Base-by-base conservation (phyloP, 495 filamentous ascomycete genomes). In the Xanthoparmelia taractica region DNA sequence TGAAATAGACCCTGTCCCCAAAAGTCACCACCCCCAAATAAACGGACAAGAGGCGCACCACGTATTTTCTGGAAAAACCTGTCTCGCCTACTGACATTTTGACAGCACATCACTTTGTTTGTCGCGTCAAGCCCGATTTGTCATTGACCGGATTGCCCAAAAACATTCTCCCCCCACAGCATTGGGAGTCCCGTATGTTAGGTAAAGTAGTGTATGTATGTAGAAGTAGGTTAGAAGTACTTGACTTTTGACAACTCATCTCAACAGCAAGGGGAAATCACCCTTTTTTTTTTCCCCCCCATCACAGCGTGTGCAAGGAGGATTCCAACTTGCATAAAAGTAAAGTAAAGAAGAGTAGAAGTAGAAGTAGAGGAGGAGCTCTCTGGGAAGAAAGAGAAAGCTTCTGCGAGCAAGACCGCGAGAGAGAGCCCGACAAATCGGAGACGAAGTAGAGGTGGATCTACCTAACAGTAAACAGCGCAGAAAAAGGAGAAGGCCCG, bases 31-130 rank as follows among this genome's bases (percentile, higher is more conserved):
- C n/a, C n/a, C n/a, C 10, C 25, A 25, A n/a, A 40, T 41, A 41
- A 40, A 27, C 27, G 60, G 60, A 56, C 60, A 62, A n/a, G 48
- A 62, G 56, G 60, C 60, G 60, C 60, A 50, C 60, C 60, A 62
- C 27, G 36, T 50, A 60, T 41, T 25, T 40, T 60, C 40, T n/a
- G 31, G 31, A 23, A 29, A n/a, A n/a, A n/a, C n/a, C 33, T 33
- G 50, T 57, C 60, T 63, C 52, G 60, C 60, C 23, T 63, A 57
- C 25, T 1, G 0, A 33, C 50, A 54, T 54, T 15, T 6, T 54
- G 59, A 55, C 60, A 63, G 38, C 60, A 34, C 60, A 63, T 63
- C 50, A 57, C 20, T 36, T 20, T n/a, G n/a, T n/a, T 11, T 37
- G 37, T 37, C 55, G 60, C 52, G 57, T 55, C 15, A 27, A 23